phyloP scores from a whole-genome alignment of 108 stramenopile species.

The Cyclotella kingstonii region DNA sequence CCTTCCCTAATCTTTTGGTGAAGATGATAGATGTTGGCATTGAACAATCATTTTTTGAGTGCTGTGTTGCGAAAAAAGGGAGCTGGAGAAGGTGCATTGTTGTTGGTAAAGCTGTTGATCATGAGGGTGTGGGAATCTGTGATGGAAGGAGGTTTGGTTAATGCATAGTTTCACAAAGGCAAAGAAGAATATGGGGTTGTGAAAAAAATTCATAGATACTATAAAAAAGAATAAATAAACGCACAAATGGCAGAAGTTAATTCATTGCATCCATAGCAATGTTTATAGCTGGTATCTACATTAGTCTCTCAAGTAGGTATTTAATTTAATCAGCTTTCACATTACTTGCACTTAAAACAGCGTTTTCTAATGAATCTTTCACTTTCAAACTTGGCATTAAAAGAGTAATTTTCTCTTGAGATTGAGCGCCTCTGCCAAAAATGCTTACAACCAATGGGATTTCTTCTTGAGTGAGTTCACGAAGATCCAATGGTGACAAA shows the following conservation, averaged over 20 bases:
- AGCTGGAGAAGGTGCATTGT: too few relatives aligned
- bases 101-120: too few relatives aligned
- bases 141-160: too few relatives aligned
- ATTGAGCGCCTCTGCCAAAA: slow-evolving; percentile 62
- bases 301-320: not conserved
- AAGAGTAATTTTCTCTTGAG: slow-evolving; percentile 59
- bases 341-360: slow-evolving; percentile 45
- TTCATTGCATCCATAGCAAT: too few relatives aligned
- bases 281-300: too few relatives aligned
- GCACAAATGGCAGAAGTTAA: too few relatives aligned
- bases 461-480: slow-evolving; percentile 50
- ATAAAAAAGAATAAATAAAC: too few relatives aligned
- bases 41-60: slow-evolving; percentile 31
- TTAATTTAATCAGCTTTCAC: slow-evolving; percentile 38
- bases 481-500: slow-evolving; percentile 72
- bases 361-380: slow-evolving; percentile 55
- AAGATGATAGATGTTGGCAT: slow-evolving; percentile 6
- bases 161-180: too few relatives aligned
- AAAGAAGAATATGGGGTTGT: too few relatives aligned
- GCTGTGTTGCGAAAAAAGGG: too few relatives aligned
- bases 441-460: slow-evolving; percentile 44
- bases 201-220: too few relatives aligned
- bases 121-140: too few relatives aligned
- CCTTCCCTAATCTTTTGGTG: slow-evolving; percentile 11
- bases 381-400: slow-evolving; percentile 28